These are phyloP conservation scores for Paspalum notatum DNA, from an alignment of 176 grass and related monocot species.

Conservation along the genomic window DNA sequence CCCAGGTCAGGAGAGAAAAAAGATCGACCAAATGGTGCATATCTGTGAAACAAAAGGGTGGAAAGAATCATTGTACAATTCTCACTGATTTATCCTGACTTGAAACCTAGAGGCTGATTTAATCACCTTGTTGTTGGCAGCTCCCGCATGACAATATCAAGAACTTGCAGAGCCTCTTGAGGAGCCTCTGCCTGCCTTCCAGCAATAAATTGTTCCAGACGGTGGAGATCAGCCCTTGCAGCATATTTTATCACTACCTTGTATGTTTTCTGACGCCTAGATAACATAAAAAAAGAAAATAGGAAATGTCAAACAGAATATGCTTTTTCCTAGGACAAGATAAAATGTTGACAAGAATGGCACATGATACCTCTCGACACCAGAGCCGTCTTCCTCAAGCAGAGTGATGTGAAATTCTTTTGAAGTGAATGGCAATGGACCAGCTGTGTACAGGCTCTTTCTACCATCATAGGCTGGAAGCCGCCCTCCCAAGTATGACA, in stretches of 20 bases:
- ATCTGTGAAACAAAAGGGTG: slow-evolving; percentile 50
- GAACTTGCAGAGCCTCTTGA: slow-evolving; percentile 90
- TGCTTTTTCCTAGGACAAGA: neutral
- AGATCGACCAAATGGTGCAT: slow-evolving; percentile 65
- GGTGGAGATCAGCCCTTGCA: slow-evolving; percentile 69
- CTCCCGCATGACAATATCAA: slow-evolving; percentile 86
- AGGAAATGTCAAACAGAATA: neutral
- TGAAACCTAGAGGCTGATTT: slow-evolving; percentile 33
- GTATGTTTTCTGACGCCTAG: slow-evolving; percentile 67
- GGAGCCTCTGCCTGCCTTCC: slow-evolving; percentile 76
- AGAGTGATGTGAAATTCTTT: slow-evolving; percentile 74
- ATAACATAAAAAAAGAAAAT: slow-evolving; percentile 4
- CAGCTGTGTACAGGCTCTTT: slow-evolving; percentile 88
- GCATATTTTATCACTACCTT: slow-evolving; percentile 83
- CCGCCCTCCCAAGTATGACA: slow-evolving; percentile 71
- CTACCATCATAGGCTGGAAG: slow-evolving; percentile 92
- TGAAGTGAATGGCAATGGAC: slow-evolving; percentile 75
- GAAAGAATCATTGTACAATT: slow-evolving; percentile 4
- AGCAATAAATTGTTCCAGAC: slow-evolving; percentile 73
- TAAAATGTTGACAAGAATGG: neutral
- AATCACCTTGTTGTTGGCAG: slow-evolving; percentile 76
- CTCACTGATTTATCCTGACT: neutral
- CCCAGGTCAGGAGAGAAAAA: slow-evolving; percentile 86
- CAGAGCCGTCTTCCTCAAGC: slow-evolving; percentile 72
- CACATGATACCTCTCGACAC: slow-evolving; percentile 50